Evolutionary conservation across 768 basidiomycete species (phyloP), one percentile per base, ranked within the genome.

Genomic region (Russula brevipes): DNA sequence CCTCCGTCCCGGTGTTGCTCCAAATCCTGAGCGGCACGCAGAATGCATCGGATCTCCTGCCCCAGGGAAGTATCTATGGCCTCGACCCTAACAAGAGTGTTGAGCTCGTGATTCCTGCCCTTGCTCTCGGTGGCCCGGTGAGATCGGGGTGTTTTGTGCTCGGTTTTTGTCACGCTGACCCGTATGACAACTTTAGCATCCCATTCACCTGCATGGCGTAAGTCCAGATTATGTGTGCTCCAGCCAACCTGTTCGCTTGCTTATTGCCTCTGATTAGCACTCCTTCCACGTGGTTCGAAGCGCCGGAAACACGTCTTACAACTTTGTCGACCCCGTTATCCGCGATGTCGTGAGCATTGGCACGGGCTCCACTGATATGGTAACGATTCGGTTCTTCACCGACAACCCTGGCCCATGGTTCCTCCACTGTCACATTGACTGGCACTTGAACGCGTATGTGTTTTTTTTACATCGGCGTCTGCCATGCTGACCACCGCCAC

Each of bases 1-100:
- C 84, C 0, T 73, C 76, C 0, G 73, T 79, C 2, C 84, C 85
- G 0, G 79, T 84, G 16, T 76, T 86, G 17, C 77, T 85, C 14
- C 85, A 86, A 66, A 81, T 86, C 35, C 70, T 86, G 46, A 84
- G 80, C 51, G 85, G 85, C 0, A 78, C 80, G 5, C 72, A 72
- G 41, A 73, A 76, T 31, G 77, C 84, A 0, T 69, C 75, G 44
- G 76, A 81, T 3, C 74, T 87, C 31, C 72, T 85, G 35, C 85
- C 84, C 0, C 31, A 61, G 0, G 83, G 82, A 3, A 76, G 75
- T 11, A 73, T 85, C 11, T 81, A 80, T 67, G 67, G 73, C 16
- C 72, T 86, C 14, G 81, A 82, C 0, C 72, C 70, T 4, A 78
- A 82, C 65, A 79, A 67, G 64, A 79, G 70, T 54, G 78, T 83